phyloP scores from a whole-genome alignment of 441 rosid species.

The Macaranga tanarius region DNA sequence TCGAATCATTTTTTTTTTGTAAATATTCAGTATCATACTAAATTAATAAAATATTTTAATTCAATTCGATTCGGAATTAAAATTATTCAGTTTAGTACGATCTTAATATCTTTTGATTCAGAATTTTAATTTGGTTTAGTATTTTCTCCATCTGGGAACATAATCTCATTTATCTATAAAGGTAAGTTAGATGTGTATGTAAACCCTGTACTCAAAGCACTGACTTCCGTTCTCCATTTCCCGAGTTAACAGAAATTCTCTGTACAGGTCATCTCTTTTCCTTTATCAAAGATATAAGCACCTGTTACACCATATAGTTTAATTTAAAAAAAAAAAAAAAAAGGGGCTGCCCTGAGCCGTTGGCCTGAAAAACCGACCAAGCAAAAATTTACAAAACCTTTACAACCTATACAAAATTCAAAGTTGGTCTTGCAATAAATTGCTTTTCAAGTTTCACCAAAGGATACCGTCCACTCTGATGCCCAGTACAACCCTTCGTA shows the following conservation, averaged over 20 bases:
- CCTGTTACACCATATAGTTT: constrained; percentile 13
- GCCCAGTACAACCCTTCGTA: constrained; percentile 19
- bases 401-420: constrained; percentile 54
- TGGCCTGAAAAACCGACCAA: neutral
- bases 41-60: too few species aligned
- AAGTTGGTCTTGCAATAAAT: constrained; percentile 22
- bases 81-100: too few species aligned
- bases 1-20: too few species aligned
- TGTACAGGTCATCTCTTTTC: constrained; percentile 6
- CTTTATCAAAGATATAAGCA: neutral
- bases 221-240: neutral
- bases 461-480: constrained; percentile 27
- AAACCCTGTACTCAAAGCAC: too few species aligned
- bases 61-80: too few species aligned
- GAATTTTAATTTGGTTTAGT: too few species aligned
- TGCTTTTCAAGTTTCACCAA: constrained; percentile 12
- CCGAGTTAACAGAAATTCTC: neutral
- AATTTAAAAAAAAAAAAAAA: too few species aligned
- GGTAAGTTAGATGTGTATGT: too few species aligned
- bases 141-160: too few species aligned
- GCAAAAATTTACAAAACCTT: constrained; percentile 26
- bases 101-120: too few species aligned
- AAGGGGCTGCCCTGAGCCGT: neutral
- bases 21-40: too few species aligned
- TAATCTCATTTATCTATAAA: too few species aligned